Conservation (phyloP, 768 basidiomycete species). For the Rhodotorula diobovata region DNA sequence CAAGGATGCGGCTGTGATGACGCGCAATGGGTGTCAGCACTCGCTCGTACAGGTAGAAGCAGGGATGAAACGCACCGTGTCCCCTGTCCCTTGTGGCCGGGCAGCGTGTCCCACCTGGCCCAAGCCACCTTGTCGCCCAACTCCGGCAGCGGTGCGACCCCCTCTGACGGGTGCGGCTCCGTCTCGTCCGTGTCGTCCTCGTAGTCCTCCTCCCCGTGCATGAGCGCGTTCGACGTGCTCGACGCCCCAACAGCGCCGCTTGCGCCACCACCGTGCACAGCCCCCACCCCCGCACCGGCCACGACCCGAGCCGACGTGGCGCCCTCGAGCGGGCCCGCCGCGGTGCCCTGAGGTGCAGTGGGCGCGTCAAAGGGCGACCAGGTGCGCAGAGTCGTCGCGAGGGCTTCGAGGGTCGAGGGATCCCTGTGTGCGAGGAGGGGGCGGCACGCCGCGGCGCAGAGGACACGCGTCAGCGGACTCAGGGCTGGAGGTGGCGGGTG, state of each 20-base stretch:
- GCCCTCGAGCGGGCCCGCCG: background rate
- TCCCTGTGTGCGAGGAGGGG: background rate
- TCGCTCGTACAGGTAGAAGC: background rate
- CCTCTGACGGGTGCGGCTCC: background rate
- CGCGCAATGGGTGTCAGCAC: background rate
- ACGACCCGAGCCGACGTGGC: background rate
- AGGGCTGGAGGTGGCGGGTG: background rate
- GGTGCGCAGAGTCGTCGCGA: background rate
- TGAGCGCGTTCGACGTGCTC: background rate
- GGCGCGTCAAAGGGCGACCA: background rate
- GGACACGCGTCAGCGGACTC: too few species aligned
- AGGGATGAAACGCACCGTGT: background rate
- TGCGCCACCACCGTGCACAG: background rate
- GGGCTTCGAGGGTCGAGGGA: background rate
- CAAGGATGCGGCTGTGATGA: conserved; percentile 15
- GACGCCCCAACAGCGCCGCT: background rate
- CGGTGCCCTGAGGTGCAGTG: background rate
- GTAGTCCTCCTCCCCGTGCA: background rate
- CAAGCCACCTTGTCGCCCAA: conserved; percentile 4
- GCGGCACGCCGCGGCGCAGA: background rate
- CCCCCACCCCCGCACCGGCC: background rate
- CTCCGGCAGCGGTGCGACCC: background rate
- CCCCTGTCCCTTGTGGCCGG: background rate
- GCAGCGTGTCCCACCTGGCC: conserved; percentile 18
- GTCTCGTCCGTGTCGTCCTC: background rate